Base-by-base conservation (phyloP, 2,329 filamentous ascomycete species). In the Cryphonectria naterciae region DNA sequence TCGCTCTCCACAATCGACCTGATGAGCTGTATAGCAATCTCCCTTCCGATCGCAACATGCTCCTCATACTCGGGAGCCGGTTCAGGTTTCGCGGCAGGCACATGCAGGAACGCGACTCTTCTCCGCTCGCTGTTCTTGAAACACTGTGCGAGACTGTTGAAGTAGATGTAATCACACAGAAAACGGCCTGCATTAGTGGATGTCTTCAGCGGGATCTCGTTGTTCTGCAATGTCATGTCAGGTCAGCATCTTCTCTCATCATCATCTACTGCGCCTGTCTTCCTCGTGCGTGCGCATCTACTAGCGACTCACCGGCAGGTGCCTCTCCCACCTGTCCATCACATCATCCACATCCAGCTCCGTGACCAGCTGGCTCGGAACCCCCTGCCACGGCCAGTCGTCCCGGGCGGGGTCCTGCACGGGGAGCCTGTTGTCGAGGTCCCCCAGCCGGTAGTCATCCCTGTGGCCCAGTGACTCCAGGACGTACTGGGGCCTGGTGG, bases 101-200 rank as follows among this genome's bases (percentile, higher is more conserved):
- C 92, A 79, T 95, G 92, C 67, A 94, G 80, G 78, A 95, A 95
- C 1, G 91, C 80, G 6, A 92, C 88, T 70, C 86, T 86, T 69
- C 81, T 81, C 28, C 81, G 80, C 72, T 83, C 77, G 61, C 82
- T 76, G 63, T 82, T 79, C 77, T 85, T 86, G 75, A 81, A 83
- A 49, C 89, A 80, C 70, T 89, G 82, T 28, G 91, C 85, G 75
- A 94, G 79, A 72, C 89, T 92, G 8, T 88, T 89, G 80, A 89
- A 94, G 79, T 92, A 93, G 74, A 92, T 93, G 77, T 93, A 95
- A 77, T 95, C 92, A 80, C 92, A 95, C 22, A 94, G 83, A 78
- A 91, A 95, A 28, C 86, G 86, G 2, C 92, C 92, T 0, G 92
- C 89, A 74, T 95, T 90, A 60, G 89, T 86, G 0, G 91, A 93